phyloP scores from a whole-genome alignment of 163 green algal genomes.

The Chlorella variabilis region DNA sequence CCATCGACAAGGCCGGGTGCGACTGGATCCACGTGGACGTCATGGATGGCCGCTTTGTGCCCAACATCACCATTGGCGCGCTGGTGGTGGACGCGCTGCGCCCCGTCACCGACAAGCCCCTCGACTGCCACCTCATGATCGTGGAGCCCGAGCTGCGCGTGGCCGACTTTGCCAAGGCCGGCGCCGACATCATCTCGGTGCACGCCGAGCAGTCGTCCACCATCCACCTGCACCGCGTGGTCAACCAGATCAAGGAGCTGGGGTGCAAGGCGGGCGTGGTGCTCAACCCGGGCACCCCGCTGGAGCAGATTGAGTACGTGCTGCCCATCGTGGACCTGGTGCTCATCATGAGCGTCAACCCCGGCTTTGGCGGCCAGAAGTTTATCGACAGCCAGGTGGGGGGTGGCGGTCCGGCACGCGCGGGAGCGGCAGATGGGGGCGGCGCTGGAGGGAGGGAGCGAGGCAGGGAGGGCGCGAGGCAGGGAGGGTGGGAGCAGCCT shows the following conservation, averaged over 20 bases:
- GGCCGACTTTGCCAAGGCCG: constrained; percentile 94
- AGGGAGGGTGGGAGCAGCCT: too few relatives aligned
- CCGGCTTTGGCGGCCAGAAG: constrained; percentile 97
- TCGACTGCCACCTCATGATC: constrained; percentile 99
- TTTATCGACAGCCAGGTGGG: constrained; percentile 88
- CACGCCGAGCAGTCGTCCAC: constrained; percentile 92
- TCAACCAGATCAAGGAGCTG: constrained; percentile 98
- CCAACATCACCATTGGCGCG: constrained; percentile 98
- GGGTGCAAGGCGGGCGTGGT: constrained; percentile 96
- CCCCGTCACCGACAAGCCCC: constrained; percentile 93
- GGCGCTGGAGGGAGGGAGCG: too few relatives aligned
- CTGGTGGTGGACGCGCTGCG: constrained; percentile 96
- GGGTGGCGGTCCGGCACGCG: too few relatives aligned
- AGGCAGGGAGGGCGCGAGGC: background rate
- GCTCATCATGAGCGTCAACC: constrained; percentile 98
- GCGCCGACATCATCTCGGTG: constrained; percentile 98
- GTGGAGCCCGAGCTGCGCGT: constrained; percentile 97
- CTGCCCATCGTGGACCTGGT: constrained; percentile 90
- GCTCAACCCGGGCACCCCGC: constrained; percentile 94
- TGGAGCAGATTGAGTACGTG: constrained; percentile 91
- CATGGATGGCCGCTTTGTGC: constrained; percentile 95
- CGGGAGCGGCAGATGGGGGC: too few relatives aligned
- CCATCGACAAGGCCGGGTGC: constrained; percentile 90
- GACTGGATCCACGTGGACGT: constrained; percentile 98
- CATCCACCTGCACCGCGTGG: constrained; percentile 94